These are phyloP conservation scores for Melastoma candidum DNA, from an alignment of 441 rosid genomes.

Conservation along the genomic window DNA sequence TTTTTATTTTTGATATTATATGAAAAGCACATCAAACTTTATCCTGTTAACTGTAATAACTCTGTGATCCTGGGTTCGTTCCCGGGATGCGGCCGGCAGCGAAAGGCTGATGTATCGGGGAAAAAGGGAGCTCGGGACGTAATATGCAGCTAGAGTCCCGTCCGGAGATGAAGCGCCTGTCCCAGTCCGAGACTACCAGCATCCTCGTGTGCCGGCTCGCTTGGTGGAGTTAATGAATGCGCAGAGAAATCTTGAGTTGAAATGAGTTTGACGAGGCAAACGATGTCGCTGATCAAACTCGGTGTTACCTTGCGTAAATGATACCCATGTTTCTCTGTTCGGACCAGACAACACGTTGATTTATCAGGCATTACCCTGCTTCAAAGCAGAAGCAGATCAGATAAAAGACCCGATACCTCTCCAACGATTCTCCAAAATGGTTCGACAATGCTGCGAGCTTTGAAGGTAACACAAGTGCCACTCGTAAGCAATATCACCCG, in stretches of 20 bases:
- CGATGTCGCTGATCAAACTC: background rate
- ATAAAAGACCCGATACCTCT: conserved; percentile 39
- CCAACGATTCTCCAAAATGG: conserved; percentile 80
- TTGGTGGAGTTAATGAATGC: conserved; percentile 41
- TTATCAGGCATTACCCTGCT: background rate
- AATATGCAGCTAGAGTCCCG: conserved; percentile 93
- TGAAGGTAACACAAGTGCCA: conserved; percentile 91
- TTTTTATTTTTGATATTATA: too few species aligned
- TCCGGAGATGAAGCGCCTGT: conserved; percentile 69
- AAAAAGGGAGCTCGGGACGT: conserved; percentile 2
- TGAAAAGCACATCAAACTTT: too few species aligned
- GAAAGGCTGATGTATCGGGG: too few species aligned
- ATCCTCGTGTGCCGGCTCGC: conserved; percentile 93
- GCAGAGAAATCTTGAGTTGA: background rate
- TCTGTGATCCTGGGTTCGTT: too few species aligned
- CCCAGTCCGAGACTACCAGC: conserved; percentile 87
- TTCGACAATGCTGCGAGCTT: conserved; percentile 66
- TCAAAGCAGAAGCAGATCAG: background rate
- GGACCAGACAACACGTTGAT: background rate
- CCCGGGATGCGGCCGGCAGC: too few species aligned
- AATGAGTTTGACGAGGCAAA: background rate
- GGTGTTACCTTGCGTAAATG: conserved; percentile 66
- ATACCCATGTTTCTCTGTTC: conserved; percentile 56
- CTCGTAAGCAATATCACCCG: conserved; percentile 85
- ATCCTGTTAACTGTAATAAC: too few species aligned